Evolutionary conservation across 164 flowering plant species (phyloP).

Genomic region (Saururus chinensis): DNA sequence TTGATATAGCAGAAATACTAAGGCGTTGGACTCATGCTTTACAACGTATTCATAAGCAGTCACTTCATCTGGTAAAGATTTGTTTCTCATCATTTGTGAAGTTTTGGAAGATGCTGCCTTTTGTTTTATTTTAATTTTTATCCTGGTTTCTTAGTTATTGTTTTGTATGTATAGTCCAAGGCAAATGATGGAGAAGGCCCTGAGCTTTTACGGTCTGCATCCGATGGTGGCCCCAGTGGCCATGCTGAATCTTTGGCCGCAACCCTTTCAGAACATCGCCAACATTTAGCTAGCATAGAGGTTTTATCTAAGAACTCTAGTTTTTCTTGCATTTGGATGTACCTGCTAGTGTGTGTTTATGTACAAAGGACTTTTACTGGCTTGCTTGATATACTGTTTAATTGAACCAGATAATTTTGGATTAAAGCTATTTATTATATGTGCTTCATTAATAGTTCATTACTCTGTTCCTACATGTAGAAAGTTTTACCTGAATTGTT

Average conservation of each 20-base stretch:
- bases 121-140: not conserved
- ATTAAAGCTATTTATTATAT: too few species aligned
- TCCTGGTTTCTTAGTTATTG: not conserved
- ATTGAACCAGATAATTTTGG: not conserved
- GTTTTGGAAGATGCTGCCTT: not conserved
- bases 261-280: constrained; percentile 89
- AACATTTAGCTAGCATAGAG: constrained; percentile 96
- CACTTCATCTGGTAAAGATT: constrained; percentile 42
- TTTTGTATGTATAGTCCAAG: constrained; percentile 48
- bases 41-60: constrained; percentile 92
- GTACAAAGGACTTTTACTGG: not conserved
- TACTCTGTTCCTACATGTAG: not conserved
- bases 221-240: constrained; percentile 58
- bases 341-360: not conserved
- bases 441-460: not conserved
- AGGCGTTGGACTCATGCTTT: constrained; percentile 99
- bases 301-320: constrained; percentile 18
- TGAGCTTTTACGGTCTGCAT: constrained; percentile 58
- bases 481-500: not conserved
- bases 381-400: not conserved
- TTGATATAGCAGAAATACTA: constrained; percentile 93
- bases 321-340: not conserved
- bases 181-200: constrained; percentile 98
- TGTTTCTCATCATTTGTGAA: not conserved
- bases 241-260: constrained; percentile 91